phyloP scores from a whole-genome alignment of 352 stramenopile genomes.

The Pythium sp. region DNA sequence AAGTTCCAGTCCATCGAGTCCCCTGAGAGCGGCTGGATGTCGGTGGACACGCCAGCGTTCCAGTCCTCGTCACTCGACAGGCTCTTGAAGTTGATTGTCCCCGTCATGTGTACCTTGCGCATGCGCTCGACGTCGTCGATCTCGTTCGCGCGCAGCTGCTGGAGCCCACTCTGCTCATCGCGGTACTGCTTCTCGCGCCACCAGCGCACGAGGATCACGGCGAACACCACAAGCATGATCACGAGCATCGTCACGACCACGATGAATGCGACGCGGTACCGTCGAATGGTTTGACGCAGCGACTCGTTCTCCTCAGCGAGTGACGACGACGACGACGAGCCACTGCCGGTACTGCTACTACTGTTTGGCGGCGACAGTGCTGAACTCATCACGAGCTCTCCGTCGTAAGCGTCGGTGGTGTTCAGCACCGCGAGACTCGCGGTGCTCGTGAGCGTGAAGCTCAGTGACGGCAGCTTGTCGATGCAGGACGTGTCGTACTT shows the following conservation, averaged over 20 bases:
- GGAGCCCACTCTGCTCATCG: constrained; percentile 8
- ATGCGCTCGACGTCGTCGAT: background rate
- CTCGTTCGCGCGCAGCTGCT: constrained; percentile 4
- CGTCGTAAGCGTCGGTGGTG: constrained; percentile 48
- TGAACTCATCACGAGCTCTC: constrained; percentile 18
- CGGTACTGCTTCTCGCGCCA: constrained; percentile 20
- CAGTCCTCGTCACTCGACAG: constrained; percentile 14
- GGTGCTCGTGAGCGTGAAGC: constrained; percentile 29
- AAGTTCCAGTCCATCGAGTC: constrained; percentile 22
- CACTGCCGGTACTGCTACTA: constrained; percentile 12
- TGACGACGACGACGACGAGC: constrained; percentile 10
- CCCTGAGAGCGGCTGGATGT: constrained; percentile 1
- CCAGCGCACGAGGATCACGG: constrained; percentile 11
- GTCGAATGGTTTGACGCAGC: background rate
- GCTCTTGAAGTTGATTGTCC: constrained; percentile 13
- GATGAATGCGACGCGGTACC: constrained; percentile 16
- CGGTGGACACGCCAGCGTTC: background rate
- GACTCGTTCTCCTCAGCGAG: constrained; percentile 18
- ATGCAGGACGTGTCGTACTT: constrained; percentile 58
- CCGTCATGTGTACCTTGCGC: constrained; percentile 6
- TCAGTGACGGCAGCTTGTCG: constrained; percentile 26
- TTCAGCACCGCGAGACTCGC: constrained; percentile 42
- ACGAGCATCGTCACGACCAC: constrained; percentile 9
- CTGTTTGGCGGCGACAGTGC: constrained; percentile 5
- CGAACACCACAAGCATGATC: constrained; percentile 12